Conservation (phyloP, 73 alveolate genomes). For the Strombidium stylifer region DNA sequence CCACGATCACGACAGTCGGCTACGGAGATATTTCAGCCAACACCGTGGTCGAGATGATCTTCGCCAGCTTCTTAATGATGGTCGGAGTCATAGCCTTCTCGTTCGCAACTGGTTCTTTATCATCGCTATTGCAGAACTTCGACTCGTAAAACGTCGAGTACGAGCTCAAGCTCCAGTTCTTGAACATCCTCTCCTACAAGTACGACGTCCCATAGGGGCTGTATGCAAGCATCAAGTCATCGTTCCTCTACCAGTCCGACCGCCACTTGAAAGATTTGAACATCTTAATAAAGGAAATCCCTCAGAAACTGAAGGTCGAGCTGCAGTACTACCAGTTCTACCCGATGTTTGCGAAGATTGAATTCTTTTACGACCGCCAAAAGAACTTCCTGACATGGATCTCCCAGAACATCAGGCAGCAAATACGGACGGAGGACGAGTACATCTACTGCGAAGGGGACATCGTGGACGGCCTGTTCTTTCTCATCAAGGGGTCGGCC, state of each 20-base stretch:
- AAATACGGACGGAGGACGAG: not conserved
- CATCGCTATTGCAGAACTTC: constrained; percentile 9
- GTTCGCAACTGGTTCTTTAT: constrained; percentile 34
- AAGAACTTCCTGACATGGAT: not conserved
- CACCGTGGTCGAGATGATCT: constrained; percentile 47
- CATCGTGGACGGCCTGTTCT: not conserved
- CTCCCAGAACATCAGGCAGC: not conserved
- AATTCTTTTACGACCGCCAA: no score
- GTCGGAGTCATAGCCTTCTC: constrained; percentile 48
- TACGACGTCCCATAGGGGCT: constrained; percentile 28
- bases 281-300: constrained; percentile 37
- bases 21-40: constrained; percentile 69
- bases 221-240: not conserved
- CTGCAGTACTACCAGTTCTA: no score
- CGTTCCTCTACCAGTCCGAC: constrained; percentile 36
- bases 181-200: constrained; percentile 30
- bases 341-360: no score
- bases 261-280: constrained; percentile 24
- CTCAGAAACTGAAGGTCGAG: constrained; percentile 11
- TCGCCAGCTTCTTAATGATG: constrained; percentile 36
- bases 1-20: constrained; percentile 81
- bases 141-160: constrained; percentile 35
- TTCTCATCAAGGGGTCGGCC: not conserved
- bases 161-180: not conserved
- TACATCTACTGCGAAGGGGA: not conserved